These are phyloP conservation scores for Ustilago vetiveriae DNA, from an alignment of 1,284 basidiomycete species.

Conservation along the genomic window DNA sequence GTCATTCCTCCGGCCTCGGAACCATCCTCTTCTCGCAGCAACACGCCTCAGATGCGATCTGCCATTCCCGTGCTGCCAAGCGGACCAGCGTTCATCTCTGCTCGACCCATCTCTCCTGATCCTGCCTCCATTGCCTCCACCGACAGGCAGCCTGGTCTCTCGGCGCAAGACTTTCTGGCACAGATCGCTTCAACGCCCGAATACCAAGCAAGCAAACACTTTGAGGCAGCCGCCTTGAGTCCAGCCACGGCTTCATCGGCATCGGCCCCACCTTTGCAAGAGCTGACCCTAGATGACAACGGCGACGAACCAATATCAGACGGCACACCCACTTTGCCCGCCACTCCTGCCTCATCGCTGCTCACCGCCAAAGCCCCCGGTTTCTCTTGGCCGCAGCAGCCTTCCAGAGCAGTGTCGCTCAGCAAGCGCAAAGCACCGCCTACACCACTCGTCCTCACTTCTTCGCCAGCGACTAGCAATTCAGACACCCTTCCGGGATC, in stretches of 20 bases:
- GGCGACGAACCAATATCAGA: background rate
- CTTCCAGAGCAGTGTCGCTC: slow-evolving; percentile 18
- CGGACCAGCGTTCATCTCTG: slow-evolving; percentile 28
- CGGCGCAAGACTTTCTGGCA: slow-evolving; percentile 36
- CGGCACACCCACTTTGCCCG: slow-evolving; percentile 1
- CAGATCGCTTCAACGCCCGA: slow-evolving; percentile 34
- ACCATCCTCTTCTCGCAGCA: slow-evolving; percentile 26
- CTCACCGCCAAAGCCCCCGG: slow-evolving; percentile 15
- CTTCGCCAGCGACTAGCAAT: slow-evolving; percentile 30
- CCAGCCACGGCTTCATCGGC: background rate
- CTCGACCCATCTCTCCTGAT: slow-evolving; percentile 19
- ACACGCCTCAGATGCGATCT: slow-evolving; percentile 31
- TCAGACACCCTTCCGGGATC: slow-evolving; percentile 23
- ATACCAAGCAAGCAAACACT: slow-evolving; percentile 36
- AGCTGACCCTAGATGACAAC: background rate
- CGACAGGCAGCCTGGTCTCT: slow-evolving; percentile 8
- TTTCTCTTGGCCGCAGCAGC: slow-evolving; percentile 23
- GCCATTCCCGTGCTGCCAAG: slow-evolving; percentile 44
- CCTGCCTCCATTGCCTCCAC: background rate
- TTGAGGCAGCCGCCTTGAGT: slow-evolving; percentile 14
- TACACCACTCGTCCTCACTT: slow-evolving; percentile 29
- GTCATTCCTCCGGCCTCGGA: slow-evolving; percentile 4
- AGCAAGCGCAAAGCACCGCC: slow-evolving; percentile 31
- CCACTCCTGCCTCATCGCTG: slow-evolving; percentile 2
- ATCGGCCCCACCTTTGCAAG: background rate